These are phyloP conservation scores for Eucalyptus grandis DNA, from an alignment of 345 rosid genomes.

Conservation along the genomic window DNA sequence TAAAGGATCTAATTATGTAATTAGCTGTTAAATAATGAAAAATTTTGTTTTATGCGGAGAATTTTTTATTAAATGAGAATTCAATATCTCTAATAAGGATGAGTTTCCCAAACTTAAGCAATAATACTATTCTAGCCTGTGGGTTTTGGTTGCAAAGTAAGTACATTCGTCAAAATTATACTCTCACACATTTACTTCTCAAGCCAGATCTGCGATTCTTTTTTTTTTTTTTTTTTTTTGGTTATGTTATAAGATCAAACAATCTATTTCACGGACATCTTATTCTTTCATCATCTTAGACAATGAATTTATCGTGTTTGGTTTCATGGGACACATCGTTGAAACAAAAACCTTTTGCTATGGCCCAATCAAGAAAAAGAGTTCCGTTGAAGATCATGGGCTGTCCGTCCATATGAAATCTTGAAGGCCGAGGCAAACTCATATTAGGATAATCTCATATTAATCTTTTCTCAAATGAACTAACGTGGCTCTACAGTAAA, in stretches of 20 bases:
- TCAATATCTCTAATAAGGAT: neutral
- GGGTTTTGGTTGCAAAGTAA: neutral
- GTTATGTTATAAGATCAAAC: neutral
- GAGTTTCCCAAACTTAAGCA: neutral
- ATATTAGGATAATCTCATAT: neutral
- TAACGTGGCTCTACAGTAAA: neutral
- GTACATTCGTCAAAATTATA: neutral
- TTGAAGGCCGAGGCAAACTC: neutral
- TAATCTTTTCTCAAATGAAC: neutral
- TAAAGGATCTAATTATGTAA: neutral
- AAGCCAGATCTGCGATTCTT: neutral
- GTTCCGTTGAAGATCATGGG: neutral
- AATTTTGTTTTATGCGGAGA: neutral
- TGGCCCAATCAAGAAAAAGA: neutral
- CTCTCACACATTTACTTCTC: neutral
- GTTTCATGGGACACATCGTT: neutral
- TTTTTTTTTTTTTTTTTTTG: neutral
- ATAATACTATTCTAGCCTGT: neutral
- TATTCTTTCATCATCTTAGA: neutral
- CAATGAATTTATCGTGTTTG: neutral
- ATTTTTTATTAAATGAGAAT: neutral
- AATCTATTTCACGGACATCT: neutral
- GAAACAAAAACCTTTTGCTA: neutral
- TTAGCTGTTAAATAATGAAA: neutral
- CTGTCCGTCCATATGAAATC: neutral